phyloP scores from a whole-genome alignment of 257 asterid genomes.

The Petunia secreta region DNA sequence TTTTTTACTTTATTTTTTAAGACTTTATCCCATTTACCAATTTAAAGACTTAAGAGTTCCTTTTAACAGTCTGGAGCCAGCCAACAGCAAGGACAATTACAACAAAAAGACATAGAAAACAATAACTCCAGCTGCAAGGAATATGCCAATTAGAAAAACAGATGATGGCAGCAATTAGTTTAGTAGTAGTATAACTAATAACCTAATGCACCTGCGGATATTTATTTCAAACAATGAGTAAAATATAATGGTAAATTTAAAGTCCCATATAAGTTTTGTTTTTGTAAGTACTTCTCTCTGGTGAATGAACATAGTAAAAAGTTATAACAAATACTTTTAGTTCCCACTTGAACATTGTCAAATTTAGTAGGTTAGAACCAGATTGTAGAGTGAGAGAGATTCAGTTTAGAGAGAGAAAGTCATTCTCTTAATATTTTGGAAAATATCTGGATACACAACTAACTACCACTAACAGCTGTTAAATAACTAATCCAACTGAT shows the following conservation, averaged over 20 bases:
- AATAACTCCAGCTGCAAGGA: conserved; percentile 17
- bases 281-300: not conserved
- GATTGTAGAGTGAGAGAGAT: no score
- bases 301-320: not conserved
- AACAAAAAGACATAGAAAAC: conserved; percentile 20
- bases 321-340: not conserved
- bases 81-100: conserved; percentile 14
- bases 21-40: no score
- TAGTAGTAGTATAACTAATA: not conserved
- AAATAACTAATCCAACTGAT: no score
- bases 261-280: not conserved
- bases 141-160: conserved; percentile 8
- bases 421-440: no score
- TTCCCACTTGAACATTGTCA: not conserved
- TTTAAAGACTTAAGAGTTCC: no score
- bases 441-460: no score
- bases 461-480: no score
- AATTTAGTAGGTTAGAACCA: no score
- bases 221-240: not conserved
- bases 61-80: conserved; percentile 26
- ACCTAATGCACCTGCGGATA: not conserved
- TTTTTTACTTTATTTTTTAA: no score
- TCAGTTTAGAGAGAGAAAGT: no score
- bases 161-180: conserved; percentile 17
- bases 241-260: not conserved